Percentiles rank a stretch among this genome's conserved stretches.
phyloP scores from a whole-genome alignment of 331 rosid species.

The Rhamnella rubrinervis region DNA sequence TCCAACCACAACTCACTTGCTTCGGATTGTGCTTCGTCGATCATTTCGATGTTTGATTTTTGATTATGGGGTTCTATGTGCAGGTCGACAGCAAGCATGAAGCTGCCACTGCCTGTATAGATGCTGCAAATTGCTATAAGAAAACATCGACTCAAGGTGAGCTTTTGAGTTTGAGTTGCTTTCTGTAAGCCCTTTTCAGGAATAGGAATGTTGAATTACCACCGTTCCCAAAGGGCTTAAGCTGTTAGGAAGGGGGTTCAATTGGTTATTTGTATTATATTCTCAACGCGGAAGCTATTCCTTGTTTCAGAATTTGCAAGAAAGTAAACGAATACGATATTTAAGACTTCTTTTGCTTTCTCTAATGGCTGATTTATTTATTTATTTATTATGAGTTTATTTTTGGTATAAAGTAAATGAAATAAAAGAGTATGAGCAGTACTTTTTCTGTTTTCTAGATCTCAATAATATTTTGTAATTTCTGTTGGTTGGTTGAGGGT shows the following conservation, averaged over 20 bases:
- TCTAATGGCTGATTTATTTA: no score
- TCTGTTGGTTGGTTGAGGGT: background rate
- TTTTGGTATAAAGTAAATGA: no score
- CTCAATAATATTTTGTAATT: background rate
- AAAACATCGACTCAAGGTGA: slow-evolving; percentile 48
- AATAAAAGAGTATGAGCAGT: no score
- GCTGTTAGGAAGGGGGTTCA: no score
- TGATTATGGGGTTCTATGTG: background rate
- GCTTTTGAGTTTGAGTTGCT: background rate
- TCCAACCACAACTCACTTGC: background rate
- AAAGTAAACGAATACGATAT: no score
- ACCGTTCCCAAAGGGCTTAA: no score
- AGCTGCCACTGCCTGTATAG: slow-evolving; percentile 53
- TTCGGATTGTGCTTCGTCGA: background rate
- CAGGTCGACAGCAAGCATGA: slow-evolving; percentile 55
- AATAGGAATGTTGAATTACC: background rate
- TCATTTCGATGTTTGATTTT: background rate
- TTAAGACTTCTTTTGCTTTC: no score
- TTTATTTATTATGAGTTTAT: no score
- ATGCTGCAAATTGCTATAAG: slow-evolving; percentile 58
- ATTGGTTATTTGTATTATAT: no score
- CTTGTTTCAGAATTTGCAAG: background rate
- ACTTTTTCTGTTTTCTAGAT: no score
- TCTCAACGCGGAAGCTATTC: background rate
- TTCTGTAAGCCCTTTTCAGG: background rate